These are phyloP conservation scores for Xylariales sp. DNA, from an alignment of 2,329 filamentous ascomycete species.

Conservation along the genomic window DNA sequence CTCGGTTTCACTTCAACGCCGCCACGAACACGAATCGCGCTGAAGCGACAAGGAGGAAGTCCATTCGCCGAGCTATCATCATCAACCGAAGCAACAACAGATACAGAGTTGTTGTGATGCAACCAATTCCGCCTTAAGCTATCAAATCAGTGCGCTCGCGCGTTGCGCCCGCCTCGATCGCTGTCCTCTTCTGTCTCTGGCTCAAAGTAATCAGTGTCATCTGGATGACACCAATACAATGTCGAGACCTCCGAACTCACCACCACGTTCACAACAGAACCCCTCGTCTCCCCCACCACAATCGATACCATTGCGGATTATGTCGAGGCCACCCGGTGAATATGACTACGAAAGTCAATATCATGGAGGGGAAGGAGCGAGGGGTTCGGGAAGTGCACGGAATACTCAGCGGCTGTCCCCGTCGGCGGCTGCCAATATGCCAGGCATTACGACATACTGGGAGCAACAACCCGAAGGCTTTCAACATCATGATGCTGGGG, in stretches of 20 bases:
- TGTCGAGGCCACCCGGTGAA: conserved; percentile 25
- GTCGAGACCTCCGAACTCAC: conserved; percentile 31
- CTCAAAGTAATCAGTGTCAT: background rate
- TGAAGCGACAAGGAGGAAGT: background rate
- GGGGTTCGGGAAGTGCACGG: conserved; percentile 15
- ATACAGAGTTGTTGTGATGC: conserved; percentile 17
- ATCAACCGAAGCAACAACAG: background rate
- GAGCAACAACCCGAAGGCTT: conserved; percentile 42
- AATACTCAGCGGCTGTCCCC: conserved; percentile 15
- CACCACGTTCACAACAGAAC: conserved; percentile 38
- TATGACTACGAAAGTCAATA: conserved; percentile 5
- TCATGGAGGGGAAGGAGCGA: conserved; percentile 15
- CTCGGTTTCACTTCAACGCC: conserved; percentile 6
- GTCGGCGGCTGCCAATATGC: conserved; percentile 31
- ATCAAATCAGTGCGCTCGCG: conserved; percentile 17
- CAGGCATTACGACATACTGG: conserved; percentile 49
- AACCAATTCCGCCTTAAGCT: conserved; percentile 13
- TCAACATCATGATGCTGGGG: conserved; percentile 28
- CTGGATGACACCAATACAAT: conserved; percentile 34
- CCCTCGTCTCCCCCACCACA: conserved; percentile 41
- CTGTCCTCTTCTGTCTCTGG: conserved; percentile 14
- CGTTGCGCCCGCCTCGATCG: conserved; percentile 15
- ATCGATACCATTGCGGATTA: conserved; percentile 69
- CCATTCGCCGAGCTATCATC: background rate
- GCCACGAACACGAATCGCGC: no score